Evolutionary conservation across 2,329 filamentous ascomycete species (phyloP).

Genomic region (Colletotrichum viniferum): DNA sequence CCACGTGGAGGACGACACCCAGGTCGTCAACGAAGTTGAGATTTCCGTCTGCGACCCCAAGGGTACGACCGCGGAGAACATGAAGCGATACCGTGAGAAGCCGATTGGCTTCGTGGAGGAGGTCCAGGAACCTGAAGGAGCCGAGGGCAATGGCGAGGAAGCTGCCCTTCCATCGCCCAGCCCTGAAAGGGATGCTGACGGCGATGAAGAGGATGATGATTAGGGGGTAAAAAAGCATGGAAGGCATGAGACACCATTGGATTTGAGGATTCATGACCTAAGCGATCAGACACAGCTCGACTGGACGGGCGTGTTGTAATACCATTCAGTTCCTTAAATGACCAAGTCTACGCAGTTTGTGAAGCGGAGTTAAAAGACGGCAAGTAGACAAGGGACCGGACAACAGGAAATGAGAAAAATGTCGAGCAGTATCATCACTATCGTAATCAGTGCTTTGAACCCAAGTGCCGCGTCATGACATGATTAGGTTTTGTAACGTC

Average conservation of each 20-base stretch:
- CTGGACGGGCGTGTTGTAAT: neutral
- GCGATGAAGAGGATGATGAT: constrained; percentile 46
- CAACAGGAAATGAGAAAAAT: neutral
- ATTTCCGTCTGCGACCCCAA: constrained; percentile 59
- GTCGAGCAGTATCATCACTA: neutral
- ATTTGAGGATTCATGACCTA: neutral
- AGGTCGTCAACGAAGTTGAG: constrained; percentile 60
- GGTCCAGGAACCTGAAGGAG: constrained; percentile 31
- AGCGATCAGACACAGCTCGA: neutral
- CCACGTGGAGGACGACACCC: constrained; percentile 49
- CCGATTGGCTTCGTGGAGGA: constrained; percentile 53
- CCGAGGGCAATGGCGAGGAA: constrained; percentile 2
- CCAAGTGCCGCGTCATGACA: neutral
- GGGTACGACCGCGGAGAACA: constrained; percentile 55
- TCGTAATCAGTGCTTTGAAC: neutral
- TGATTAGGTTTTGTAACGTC: neutral
- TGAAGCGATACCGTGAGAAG: constrained; percentile 56
- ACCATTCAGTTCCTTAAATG: neutral
- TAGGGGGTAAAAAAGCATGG: neutral
- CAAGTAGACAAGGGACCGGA: neutral
- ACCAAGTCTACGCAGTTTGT: neutral
- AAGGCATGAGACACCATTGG: neutral
- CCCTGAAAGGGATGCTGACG: constrained; percentile 41
- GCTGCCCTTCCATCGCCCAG: constrained; percentile 16
- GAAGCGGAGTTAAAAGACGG: neutral